Evolutionary conservation across 2,329 filamentous ascomycete genomes (phyloP), one percentile per base, ranked within the genome.

Genomic region (Colletotrichum magnum): DNA sequence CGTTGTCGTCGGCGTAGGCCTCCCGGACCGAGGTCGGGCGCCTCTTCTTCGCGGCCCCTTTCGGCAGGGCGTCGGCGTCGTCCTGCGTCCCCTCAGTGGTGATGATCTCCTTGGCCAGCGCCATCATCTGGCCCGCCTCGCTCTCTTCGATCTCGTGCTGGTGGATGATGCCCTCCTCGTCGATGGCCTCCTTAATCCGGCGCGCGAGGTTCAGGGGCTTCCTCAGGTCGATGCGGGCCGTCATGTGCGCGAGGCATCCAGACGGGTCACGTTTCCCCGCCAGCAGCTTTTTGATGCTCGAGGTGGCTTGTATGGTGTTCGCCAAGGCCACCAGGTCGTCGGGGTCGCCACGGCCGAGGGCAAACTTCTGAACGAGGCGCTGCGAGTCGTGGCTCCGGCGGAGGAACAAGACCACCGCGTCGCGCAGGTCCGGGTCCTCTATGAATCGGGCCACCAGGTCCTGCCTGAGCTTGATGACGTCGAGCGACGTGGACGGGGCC

Each of bases 331-430:
- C 84, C 45, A 99, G 87, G 79, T 98, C 96, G 77, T 98, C 95
- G 1, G 95, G 88, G 75, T 97, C 93, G n/a, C 95, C 96, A 71
- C 94, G 89, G 12, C 95, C 95, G 9, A 98, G 88, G 0, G 95
- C 93, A 78, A 99, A 98, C 77, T 96, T 98, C 76, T 98, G 96
- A 2, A 97, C 90, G 3, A 99, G 85, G 1, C 96, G 92, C 75
- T 97, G 92, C 2, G 94, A 94, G 80, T 99, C 96, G 74, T 94
- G 91, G 59, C 91, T 95, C 26, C 89, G 87, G 71, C 90, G 89
- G 2, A 99, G 85, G 3, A 97, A 84, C 16, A 88, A 78, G 1
- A 90, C 83, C 26, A 97, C 82, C 51, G 89, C 86, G 73, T 97
- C 93, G 50, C 93, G 89, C 6, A 98, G 84, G 48, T 90, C 82